Evolutionary conservation across 1,284 basidiomycete genomes (phyloP), one percentile per base, ranked within the genome.

Genomic region (Rhizopogon hawkerae): DNA sequence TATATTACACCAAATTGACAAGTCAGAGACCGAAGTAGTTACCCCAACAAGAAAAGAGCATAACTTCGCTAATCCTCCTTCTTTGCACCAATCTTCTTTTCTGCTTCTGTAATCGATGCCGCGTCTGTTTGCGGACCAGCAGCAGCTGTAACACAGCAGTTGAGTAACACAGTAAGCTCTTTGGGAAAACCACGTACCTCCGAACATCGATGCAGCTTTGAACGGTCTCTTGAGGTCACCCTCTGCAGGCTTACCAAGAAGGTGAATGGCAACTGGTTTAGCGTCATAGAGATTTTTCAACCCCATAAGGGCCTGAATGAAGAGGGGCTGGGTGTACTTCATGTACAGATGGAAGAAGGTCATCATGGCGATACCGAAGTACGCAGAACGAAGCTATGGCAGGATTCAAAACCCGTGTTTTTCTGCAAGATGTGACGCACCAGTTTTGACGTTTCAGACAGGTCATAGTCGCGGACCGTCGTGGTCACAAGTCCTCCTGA

Each of bases 151-250:
- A 51, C 33, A 35, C 26, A 49, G 31, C 48, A 26, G 45, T 41
- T 47, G 21, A 26, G 26, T 18, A 24, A 34, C 16, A 5, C 2
- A 24, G 38, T 35, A 2, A 23, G 23, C 5, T 16, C 31, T 18
- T 48, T 42, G 7, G 10, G 35, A 57, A 18, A 60, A 34, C 23
- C 16, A 71, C 78, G 60, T 65, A 82, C 77, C 73, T 60, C 85
- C 86, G 56, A 92, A 85, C 69, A 88, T 74, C 53, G 82, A 75
- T 7, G 76, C 71, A n/a, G 75, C 72, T 70, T 91, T 92, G 81
- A 95, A 97, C 1, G 94, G 94, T 57, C 94, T 77, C 72, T 92
- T 84, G 55, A 97, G 77, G 58, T 94, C 91, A 35, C 92, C 94
- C 35, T 85, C 85, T 1, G 92, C 83, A 26, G 78, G 71, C 65